Evolutionary conservation across 2,329 filamentous ascomycete species (phyloP).

Genomic region (Exophiala sp.): DNA sequence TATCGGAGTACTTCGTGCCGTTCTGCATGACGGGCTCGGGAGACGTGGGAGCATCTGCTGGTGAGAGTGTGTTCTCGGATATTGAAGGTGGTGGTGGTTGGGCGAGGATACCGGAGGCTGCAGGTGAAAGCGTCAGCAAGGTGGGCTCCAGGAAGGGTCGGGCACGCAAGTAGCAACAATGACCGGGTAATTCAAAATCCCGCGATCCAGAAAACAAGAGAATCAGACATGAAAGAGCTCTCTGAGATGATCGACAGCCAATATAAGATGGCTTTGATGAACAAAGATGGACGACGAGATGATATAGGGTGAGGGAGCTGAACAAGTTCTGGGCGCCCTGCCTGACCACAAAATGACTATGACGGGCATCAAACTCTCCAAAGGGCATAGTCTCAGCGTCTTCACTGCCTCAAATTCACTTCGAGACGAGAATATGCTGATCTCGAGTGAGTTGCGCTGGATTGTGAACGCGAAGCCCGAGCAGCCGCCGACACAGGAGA

Average conservation of each 20-base stretch:
- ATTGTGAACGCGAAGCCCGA: conserved; percentile 13
- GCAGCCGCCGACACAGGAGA: conserved; percentile 16
- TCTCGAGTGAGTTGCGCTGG: conserved; percentile 3
- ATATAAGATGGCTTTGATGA: conserved; percentile 26
- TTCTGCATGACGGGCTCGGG: conserved; percentile 45
- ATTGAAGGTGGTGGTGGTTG: conserved; percentile 22
- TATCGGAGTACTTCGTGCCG: conserved; percentile 50
- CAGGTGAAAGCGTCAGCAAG: conserved; percentile 27
- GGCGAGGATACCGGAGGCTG: conserved; percentile 22
- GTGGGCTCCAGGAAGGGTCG: conserved; percentile 15
- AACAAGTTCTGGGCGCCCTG: conserved; percentile 2
- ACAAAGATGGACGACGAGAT: conserved; percentile 21
- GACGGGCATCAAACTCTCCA: conserved; percentile 1
- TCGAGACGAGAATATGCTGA: conserved; percentile 2
- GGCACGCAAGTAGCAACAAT: conserved; percentile 4
- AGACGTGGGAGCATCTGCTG: conserved; percentile 62
- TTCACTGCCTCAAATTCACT: neutral
- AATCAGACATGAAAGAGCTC: neutral
- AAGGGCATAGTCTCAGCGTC: neutral
- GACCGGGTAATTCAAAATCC: conserved; percentile 7
- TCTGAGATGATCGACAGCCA: conserved; percentile 17
- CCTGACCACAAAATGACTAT: conserved; percentile 1
- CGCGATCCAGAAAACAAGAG: conserved; percentile 19
- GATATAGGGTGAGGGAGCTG: conserved; percentile 9
- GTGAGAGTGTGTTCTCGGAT: conserved; percentile 44